Conservation (phyloP, 257 asterid species). For the Cordia subcordata region DNA sequence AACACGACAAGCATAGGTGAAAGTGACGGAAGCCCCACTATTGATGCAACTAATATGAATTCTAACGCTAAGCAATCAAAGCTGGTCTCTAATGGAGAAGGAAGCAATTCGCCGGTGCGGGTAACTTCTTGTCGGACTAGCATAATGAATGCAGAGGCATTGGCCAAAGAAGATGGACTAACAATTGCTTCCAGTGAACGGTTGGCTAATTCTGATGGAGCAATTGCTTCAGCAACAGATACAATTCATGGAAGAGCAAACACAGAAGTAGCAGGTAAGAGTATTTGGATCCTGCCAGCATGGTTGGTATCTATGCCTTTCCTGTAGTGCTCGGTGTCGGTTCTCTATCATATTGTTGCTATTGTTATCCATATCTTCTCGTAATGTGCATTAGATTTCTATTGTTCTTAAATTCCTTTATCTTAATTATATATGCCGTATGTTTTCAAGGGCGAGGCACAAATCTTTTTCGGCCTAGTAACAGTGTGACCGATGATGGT, state of each 20-base stretch:
- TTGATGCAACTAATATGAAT: conserved; percentile 35
- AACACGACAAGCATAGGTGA: conserved; percentile 35
- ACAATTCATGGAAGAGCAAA: conserved; percentile 39
- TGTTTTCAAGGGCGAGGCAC: conserved; percentile 43
- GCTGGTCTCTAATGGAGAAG: conserved; percentile 51
- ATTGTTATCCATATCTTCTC: background rate
- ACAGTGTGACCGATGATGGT: conserved; percentile 41
- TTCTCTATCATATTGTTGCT: background rate
- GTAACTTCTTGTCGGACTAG: conserved; percentile 35
- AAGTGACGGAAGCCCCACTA: conserved; percentile 58
- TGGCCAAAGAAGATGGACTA: conserved; percentile 42
- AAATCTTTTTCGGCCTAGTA: conserved; percentile 38
- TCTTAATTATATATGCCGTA: conserved; percentile 11
- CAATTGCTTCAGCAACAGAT: conserved; percentile 39
- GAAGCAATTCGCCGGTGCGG: conserved; percentile 40
- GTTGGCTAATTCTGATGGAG: conserved; percentile 33
- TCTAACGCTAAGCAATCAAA: conserved; percentile 48
- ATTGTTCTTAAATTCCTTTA: background rate
- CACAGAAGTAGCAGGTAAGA: conserved; percentile 28
- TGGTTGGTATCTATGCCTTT: too few relatives aligned
- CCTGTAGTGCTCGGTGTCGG: too few relatives aligned
- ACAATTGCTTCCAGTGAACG: conserved; percentile 42
- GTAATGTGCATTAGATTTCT: background rate
- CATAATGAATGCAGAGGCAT: conserved; percentile 37
- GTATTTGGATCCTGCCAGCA: too few relatives aligned